phyloP scores from a whole-genome alignment of 306 rosid species.

The Glycine tomentella region DNA sequence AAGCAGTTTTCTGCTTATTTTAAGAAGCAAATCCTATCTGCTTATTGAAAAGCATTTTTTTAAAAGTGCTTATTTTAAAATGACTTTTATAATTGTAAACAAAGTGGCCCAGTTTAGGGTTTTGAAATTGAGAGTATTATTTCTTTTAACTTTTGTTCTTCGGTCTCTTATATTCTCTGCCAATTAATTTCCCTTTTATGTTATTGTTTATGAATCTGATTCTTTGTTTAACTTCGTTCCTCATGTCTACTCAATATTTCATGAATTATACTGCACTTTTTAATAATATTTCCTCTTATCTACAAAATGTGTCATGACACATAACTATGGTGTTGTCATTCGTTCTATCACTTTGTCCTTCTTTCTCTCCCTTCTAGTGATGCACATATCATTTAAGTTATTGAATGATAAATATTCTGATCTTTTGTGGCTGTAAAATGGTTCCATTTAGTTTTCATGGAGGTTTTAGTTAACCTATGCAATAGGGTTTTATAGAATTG shows the following conservation, averaged over 20 bases:
- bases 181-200: slow-evolving; percentile 2
- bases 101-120: background rate
- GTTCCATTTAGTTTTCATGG: background rate
- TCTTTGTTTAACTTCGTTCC: slow-evolving; percentile 17
- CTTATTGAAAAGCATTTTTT: no score
- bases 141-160: slow-evolving; percentile 8
- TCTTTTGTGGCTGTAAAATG: background rate
- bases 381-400: slow-evolving; percentile 15
- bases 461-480: slow-evolving; percentile 1
- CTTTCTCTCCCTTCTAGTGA: slow-evolving; percentile 8
- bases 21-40: no score
- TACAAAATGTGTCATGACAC: slow-evolving; percentile 12
- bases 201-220: slow-evolving; percentile 19
- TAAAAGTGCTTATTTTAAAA: no score
- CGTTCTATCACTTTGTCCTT: slow-evolving; percentile 10
- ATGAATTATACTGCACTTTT: background rate
- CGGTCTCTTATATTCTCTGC: slow-evolving; percentile 17
- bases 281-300: slow-evolving; percentile 5
- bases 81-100: no score
- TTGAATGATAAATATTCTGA: slow-evolving; percentile 32
- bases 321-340: slow-evolving; percentile 20
- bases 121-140: slow-evolving; percentile 18
- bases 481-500: slow-evolving; percentile 19
- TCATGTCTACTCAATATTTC: slow-evolving; percentile 13
- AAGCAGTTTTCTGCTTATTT: no score